phyloP scores from a whole-genome alignment of 306 rosid species.

The Vachellia collinsii region DNA sequence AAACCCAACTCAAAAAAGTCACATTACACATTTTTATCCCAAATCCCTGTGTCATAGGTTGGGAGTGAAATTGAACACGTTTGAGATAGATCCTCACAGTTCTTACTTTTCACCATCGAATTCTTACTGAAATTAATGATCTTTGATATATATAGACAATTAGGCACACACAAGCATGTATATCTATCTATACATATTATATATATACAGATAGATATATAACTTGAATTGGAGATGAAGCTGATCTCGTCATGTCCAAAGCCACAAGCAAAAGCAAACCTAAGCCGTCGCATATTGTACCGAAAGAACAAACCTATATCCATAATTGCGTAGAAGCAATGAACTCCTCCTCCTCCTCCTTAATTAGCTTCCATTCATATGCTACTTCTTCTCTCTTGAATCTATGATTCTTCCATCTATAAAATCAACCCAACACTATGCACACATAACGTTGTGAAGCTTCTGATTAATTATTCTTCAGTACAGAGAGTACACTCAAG shows the following conservation, averaged over 20 bases:
- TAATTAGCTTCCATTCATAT: neutral
- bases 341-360: neutral
- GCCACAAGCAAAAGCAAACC: constrained; percentile 2
- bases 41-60: no score
- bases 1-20: no score
- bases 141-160: no score
- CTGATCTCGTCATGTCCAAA: constrained; percentile 23
- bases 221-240: constrained; percentile 27
- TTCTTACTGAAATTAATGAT: no score
- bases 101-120: no score
- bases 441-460: neutral
- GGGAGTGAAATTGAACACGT: no score
- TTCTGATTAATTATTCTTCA: neutral
- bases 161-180: no score
- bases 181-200: neutral
- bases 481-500: neutral
- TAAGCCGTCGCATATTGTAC: neutral
- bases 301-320: neutral
- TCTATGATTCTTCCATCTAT: neutral
- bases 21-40: no score
- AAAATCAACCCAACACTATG: neutral
- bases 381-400: no score
- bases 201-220: no score
- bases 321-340: constrained; percentile 37
- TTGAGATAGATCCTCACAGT: no score